phyloP scores from a whole-genome alignment of 2,329 filamentous ascomycete species.

The Stachybotrys chartarum region DNA sequence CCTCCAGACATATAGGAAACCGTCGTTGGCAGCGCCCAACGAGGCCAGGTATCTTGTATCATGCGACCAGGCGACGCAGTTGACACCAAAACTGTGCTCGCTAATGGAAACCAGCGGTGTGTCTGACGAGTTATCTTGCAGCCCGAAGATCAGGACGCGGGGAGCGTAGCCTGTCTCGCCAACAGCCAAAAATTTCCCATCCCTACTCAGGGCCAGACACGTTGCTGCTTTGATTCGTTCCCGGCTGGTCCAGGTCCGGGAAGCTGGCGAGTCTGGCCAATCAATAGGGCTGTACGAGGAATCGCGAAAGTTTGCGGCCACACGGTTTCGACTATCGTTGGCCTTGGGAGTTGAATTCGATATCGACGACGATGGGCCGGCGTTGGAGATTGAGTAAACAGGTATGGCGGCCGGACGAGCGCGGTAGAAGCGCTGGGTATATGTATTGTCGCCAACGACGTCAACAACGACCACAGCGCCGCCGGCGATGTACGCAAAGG shows the following conservation, averaged over 20 bases:
- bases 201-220: conserved; percentile 79
- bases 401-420: conserved; percentile 74
- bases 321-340: conserved; percentile 55
- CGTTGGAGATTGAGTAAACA: conserved; percentile 44
- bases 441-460: conserved; percentile 59
- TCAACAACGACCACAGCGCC: conserved; percentile 88
- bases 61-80: conserved; percentile 80
- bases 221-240: conserved; percentile 94
- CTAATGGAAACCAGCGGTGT: conserved; percentile 75
- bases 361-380: conserved; percentile 42
- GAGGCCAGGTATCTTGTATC: conserved; percentile 84
- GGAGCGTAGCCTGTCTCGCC: conserved; percentile 95
- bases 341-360: conserved; percentile 51
- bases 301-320: conserved; percentile 39
- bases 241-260: conserved; percentile 77
- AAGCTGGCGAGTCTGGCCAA: conserved; percentile 55
- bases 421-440: conserved; percentile 81
- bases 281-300: conserved; percentile 38
- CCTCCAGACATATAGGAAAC: conserved; percentile 86
- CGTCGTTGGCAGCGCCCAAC: conserved; percentile 82
- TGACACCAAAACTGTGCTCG: conserved; percentile 87
- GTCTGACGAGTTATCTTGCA: conserved; percentile 73
- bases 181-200: conserved; percentile 81
- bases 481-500: conserved; percentile 87
- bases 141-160: conserved; percentile 81